A percentile compares a stretch with the other conserved stretches of the same genome.
phyloP scores from a whole-genome alignment of 768 basidiomycete species.

The Tylopilus sp. region DNA sequence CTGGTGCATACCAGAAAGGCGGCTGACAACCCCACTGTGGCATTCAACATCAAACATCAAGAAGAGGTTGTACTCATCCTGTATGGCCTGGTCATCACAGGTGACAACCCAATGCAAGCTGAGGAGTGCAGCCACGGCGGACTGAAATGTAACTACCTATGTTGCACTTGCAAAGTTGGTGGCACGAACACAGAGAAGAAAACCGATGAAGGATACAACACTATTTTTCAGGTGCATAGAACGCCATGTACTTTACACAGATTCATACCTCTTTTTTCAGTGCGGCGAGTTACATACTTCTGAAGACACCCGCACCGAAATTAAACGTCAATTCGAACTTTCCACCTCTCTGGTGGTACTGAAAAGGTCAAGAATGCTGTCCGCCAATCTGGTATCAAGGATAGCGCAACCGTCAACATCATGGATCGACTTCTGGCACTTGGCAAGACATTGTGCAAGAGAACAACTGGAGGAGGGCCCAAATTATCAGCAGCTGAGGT shows the following conservation, averaged over 20 bases:
- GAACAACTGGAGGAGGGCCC: background rate
- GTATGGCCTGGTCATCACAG: conserved; percentile 19
- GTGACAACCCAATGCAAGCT: conserved; percentile 38
- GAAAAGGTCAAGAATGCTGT: conserved; percentile 16
- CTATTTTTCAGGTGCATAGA: conserved; percentile 18
- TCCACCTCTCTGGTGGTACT: conserved; percentile 1
- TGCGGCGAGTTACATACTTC: conserved; percentile 7
- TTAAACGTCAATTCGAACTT: conserved; percentile 8
- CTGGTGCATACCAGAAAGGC: conserved; percentile 3
- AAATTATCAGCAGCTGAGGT: conserved; percentile 2
- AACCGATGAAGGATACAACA: conserved; percentile 24
- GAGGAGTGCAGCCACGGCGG: conserved; percentile 34
- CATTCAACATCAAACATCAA: conserved; percentile 21
- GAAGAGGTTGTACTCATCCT: conserved; percentile 23
- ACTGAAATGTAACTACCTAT: conserved; percentile 27
- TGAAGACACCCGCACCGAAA: background rate
- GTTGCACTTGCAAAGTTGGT: conserved; percentile 27
- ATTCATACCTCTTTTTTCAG: too few species aligned
- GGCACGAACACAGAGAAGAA: conserved; percentile 23
- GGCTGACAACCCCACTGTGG: background rate
- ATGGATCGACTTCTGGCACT: conserved; percentile 30
- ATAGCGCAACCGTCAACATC: conserved; percentile 29
- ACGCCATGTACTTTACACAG: too few species aligned
- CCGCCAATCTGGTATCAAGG: conserved; percentile 36
- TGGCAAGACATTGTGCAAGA: conserved; percentile 18